Evolutionary conservation across 208 protist genomes (phyloP).

Genomic region (Acanthamoeba healyi): DNA sequence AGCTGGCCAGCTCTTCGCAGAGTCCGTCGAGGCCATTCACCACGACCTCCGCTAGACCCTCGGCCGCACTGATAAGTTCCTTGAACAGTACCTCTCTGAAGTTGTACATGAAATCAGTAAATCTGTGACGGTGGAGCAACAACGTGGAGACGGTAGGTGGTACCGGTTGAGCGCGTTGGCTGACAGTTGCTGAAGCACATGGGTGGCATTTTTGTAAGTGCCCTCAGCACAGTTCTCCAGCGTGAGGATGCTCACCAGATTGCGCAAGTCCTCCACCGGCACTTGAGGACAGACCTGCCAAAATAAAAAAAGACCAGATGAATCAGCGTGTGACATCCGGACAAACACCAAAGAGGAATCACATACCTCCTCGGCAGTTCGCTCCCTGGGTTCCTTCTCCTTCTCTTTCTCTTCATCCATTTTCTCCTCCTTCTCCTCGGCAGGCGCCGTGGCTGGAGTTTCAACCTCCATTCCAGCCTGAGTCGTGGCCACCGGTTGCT

Average conservation of each 20-base stretch:
- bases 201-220: conserved; percentile 67
- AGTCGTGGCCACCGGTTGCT: not conserved
- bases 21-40: conserved; percentile 34
- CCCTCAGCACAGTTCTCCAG: conserved; percentile 65
- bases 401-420: conserved; percentile 7
- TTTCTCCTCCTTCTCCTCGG: not conserved
- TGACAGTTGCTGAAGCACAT: conserved; percentile 45
- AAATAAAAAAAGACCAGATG: not conserved
- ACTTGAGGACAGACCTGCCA: not conserved
- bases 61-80: conserved; percentile 65
- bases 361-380: conserved; percentile 56
- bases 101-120: not conserved
- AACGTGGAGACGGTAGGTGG: not conserved
- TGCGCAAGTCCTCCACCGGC: conserved; percentile 52
- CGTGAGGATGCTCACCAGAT: conserved; percentile 62
- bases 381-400: conserved; percentile 32
- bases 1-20: conserved; percentile 66
- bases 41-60: conserved; percentile 57
- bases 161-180: conserved; percentile 34
- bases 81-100: conserved; percentile 68
- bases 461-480: not conserved
- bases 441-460: not conserved
- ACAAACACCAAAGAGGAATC: not conserved
- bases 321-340: not conserved
- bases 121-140: not conserved